Conservation (phyloP, 1,139 yeast genomes). For the Yamadazyma taylorii region DNA sequence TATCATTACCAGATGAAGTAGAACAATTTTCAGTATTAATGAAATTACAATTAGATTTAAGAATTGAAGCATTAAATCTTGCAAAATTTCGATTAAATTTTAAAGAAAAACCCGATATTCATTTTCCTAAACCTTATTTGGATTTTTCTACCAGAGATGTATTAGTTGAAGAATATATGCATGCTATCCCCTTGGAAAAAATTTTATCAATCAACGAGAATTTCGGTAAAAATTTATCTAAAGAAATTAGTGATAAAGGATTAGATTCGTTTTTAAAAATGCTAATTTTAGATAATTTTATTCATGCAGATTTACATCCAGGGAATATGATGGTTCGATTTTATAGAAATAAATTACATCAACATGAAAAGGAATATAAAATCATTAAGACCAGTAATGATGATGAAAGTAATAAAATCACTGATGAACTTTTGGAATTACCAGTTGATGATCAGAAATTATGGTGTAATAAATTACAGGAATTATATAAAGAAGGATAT, state of each 20-base stretch:
- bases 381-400: constrained; percentile 46
- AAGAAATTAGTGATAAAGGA: constrained; percentile 81
- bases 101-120: constrained; percentile 57
- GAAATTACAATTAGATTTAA: constrained; percentile 83
- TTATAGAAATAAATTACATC: constrained; percentile 50
- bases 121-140: constrained; percentile 78
- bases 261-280: constrained; percentile 89
- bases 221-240: constrained; percentile 57
- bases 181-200: constrained; percentile 79
- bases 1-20: constrained; percentile 91
- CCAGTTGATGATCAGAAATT: constrained; percentile 37
- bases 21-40: constrained; percentile 82
- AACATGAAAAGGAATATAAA: constrained; percentile 48
- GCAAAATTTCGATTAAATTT: constrained; percentile 67
- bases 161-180: constrained; percentile 80
- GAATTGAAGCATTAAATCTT: constrained; percentile 86
- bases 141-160: constrained; percentile 69
- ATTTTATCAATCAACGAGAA: constrained; percentile 49
- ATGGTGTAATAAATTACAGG: constrained; percentile 52
- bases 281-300: constrained; percentile 89
- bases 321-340: constrained; percentile 90
- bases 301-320: constrained; percentile 95
- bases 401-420: constrained; percentile 49
- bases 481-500: constrained; percentile 60
- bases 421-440: constrained; percentile 43